Evolutionary conservation across 805 yeast genomes (phyloP).

Genomic region (Priceomyces fermenticarens): DNA sequence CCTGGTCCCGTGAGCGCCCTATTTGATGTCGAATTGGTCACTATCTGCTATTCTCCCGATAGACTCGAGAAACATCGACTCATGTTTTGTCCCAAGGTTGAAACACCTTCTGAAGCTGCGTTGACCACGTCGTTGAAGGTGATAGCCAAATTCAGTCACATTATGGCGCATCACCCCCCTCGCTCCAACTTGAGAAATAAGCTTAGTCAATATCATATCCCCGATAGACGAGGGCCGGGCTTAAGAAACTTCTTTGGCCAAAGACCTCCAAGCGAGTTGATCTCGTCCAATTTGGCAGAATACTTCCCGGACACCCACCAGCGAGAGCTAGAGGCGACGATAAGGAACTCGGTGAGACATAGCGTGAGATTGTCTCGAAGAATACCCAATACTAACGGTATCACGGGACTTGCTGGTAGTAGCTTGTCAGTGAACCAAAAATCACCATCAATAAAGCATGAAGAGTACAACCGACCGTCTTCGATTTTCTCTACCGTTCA

Average conservation of each 20-base stretch:
- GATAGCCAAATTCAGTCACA: conserved; percentile 26
- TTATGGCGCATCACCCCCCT: conserved; percentile 14
- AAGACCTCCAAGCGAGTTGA: conserved; percentile 90
- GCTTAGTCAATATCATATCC: conserved; percentile 20
- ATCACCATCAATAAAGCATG: conserved; percentile 8
- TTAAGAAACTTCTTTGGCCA: conserved; percentile 69
- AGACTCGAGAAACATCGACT: conserved; percentile 67
- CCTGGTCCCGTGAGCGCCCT: conserved; percentile 38
- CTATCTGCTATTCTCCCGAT: conserved; percentile 75
- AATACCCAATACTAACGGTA: conserved; percentile 19
- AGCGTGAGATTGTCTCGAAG: conserved; percentile 59
- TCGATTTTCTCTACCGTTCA: conserved; percentile 15
- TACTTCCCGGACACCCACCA: conserved; percentile 85
- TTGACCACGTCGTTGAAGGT: conserved; percentile 53
- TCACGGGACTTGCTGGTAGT: conserved; percentile 9
- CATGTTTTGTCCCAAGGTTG: conserved; percentile 63
- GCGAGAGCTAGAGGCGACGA: conserved; percentile 70
- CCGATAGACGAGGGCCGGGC: conserved; percentile 16
- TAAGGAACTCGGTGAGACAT: conserved; percentile 78
- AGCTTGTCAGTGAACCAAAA: conserved; percentile 8
- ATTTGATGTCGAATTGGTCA: conserved; percentile 76
- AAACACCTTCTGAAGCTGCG: conserved; percentile 61
- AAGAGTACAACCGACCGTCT: conserved; percentile 12
- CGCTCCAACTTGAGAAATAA: conserved; percentile 14
- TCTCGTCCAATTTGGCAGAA: conserved; percentile 83